Evolutionary conservation across 2,329 filamentous ascomycete genomes (phyloP).

Genomic region (Pseudogymnoascus sp.): DNA sequence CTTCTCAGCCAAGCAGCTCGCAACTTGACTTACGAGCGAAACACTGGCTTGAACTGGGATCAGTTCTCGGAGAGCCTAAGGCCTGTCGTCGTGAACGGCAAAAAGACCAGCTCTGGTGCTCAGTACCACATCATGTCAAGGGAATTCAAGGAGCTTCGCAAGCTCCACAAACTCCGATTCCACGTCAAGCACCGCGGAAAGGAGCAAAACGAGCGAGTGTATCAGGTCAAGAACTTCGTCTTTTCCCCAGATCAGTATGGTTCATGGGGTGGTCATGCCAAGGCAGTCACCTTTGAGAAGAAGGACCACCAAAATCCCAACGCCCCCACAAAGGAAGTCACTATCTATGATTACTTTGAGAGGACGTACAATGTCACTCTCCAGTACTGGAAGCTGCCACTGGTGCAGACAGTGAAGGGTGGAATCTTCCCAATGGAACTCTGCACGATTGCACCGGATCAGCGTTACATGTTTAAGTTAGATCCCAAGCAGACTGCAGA

Average conservation of each 20-base stretch:
- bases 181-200: slow-evolving; percentile 45
- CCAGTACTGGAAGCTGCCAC: slow-evolving; percentile 40
- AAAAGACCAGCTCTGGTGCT: slow-evolving; percentile 19
- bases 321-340: slow-evolving; percentile 23
- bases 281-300: slow-evolving; percentile 48
- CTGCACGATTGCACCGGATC: slow-evolving; percentile 43
- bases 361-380: slow-evolving; percentile 46
- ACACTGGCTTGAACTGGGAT: slow-evolving; percentile 17
- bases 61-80: slow-evolving; percentile 19
- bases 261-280: slow-evolving; percentile 38
- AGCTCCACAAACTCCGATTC: slow-evolving; percentile 48
- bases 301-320: slow-evolving; percentile 35
- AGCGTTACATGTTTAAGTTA: slow-evolving; percentile 56
- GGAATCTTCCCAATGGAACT: slow-evolving; percentile 55
- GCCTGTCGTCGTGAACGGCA: slow-evolving; percentile 13
- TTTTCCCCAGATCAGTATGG: slow-evolving; percentile 35
- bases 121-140: slow-evolving; percentile 32
- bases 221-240: slow-evolving; percentile 43
- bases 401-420: slow-evolving; percentile 47
- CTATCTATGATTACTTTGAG: slow-evolving; percentile 47
- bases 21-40: slow-evolving; percentile 22
- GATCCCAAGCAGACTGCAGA: slow-evolving; percentile 51
- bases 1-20: slow-evolving; percentile 30
- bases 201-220: slow-evolving; percentile 37
- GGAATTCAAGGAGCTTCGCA: slow-evolving; percentile 46